Evolutionary conservation across 2,329 filamentous ascomycete genomes (phyloP), one percentile per base, ranked within the genome.

Genomic region (Epichloe sylvatica): DNA sequence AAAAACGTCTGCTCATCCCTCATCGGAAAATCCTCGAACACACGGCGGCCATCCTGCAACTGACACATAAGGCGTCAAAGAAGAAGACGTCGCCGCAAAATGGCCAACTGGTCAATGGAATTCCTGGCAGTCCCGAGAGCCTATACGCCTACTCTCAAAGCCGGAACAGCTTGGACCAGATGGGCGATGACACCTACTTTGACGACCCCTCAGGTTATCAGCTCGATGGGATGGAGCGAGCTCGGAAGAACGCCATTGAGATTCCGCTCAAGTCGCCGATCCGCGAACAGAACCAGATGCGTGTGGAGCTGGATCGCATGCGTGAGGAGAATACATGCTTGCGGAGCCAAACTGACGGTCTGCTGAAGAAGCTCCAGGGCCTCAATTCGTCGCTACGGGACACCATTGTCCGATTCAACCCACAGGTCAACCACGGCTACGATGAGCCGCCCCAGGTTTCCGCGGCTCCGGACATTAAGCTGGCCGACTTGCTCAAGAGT

Each of bases 41-140:
- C 64, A 97, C 91, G 0, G 90, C 92, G 13, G 91, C 87, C 42
- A 86, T 98, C 38, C 70, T 98, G 49, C 89, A 95, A 62, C 77
- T 94, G 65, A 94, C 90, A 8, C 90, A 97, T 66, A 84, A 83
- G 58, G 80, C 78, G 0, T 73, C 84, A n/a, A 84, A 78, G 59
- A 78, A 77, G 56, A 70, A 70, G 49, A 59, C 67, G 3, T 64
- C 70, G 7, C 67, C 72, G 46, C 65, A 69, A 2, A 66, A 64
- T 35, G 62, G 64, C 1, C 67, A 69, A 43, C 60, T 68, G 6
- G 62, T 71, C 39, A 76, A 77, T 50, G 78, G 76, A 19, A 79
- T 86, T 53, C 84, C 84, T 5, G 81, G 83, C 49, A 89, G 83
- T 58, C 84, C 84, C 7, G 84, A 87, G 62, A 89, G 83, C 67